phyloP scores from a whole-genome alignment of 129 eudicot species.

The Flaveria robusta region DNA sequence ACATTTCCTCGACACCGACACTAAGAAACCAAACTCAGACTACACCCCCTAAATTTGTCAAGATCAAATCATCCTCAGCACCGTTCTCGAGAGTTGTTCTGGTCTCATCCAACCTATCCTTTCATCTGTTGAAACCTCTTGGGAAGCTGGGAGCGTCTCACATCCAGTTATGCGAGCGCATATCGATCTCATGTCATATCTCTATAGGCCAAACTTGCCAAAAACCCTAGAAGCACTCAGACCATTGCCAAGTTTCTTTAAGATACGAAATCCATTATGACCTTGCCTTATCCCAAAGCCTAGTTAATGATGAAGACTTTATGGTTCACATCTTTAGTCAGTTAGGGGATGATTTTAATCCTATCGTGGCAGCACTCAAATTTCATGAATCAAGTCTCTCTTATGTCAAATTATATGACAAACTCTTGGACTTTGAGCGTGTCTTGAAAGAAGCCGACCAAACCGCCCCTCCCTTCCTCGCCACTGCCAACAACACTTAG shows the following conservation, averaged over 20 bases:
- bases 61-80: constrained; percentile 2
- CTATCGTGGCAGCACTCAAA: background rate
- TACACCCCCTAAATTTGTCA: background rate
- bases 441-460: too few species aligned
- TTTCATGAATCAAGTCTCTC: background rate
- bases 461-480: too few species aligned
- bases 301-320: background rate
- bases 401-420: too few species aligned
- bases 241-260: background rate
- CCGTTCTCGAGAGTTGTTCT: background rate
- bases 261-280: background rate
- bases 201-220: background rate
- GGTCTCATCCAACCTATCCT: background rate
- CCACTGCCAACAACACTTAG: too few species aligned
- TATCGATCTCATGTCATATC: background rate
- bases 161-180: background rate
- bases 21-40: background rate
- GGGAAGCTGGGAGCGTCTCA: background rate
- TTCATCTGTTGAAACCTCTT: background rate
- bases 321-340: background rate
- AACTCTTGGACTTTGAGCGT: too few species aligned
- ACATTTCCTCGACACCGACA: background rate
- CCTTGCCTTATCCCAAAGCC: background rate
- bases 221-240: background rate
- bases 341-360: background rate